A percentile compares a stretch with the other conserved stretches of the same genome.
These are phyloP conservation scores for Protomyces inundatus DNA, from an alignment of 1,139 yeast species.

Conservation along the genomic window DNA sequence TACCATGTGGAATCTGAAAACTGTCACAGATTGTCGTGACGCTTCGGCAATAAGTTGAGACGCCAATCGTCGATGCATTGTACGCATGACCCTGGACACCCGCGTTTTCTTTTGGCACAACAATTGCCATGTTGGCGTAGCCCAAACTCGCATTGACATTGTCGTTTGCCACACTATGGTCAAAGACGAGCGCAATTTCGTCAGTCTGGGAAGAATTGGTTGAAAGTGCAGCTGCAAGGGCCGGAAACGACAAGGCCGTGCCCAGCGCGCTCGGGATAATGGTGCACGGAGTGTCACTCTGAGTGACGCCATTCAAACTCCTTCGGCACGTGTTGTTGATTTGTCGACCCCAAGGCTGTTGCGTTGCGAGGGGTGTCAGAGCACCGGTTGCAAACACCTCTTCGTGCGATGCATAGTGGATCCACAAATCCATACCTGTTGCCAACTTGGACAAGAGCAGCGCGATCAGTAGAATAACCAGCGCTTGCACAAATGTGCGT, in stretches of 20 bases:
- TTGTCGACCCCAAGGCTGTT: neutral
- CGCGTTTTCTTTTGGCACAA: neutral
- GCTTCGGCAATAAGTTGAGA: neutral
- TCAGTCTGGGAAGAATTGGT: neutral
- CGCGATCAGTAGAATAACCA: neutral
- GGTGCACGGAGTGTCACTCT: neutral
- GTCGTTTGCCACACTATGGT: neutral
- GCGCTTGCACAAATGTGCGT: slow-evolving; percentile 1
- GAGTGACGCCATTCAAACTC: neutral
- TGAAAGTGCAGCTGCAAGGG: neutral
- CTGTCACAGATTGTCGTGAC: neutral
- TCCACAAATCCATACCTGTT: slow-evolving; percentile 1
- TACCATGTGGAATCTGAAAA: neutral
- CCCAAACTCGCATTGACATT: neutral
- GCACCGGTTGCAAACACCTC: neutral
- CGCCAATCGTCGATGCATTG: slow-evolving; percentile 2
- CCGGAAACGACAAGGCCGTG: neutral
- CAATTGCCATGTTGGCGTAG: neutral
- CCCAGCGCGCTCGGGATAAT: neutral
- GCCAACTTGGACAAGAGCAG: neutral
- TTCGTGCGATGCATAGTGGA: neutral
- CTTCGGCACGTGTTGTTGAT: neutral
- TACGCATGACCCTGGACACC: neutral
- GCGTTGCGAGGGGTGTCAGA: neutral
- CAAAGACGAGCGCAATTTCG: neutral